Conservation (phyloP, 345 rosid genomes). For the Eucalyptus cloeziana region DNA sequence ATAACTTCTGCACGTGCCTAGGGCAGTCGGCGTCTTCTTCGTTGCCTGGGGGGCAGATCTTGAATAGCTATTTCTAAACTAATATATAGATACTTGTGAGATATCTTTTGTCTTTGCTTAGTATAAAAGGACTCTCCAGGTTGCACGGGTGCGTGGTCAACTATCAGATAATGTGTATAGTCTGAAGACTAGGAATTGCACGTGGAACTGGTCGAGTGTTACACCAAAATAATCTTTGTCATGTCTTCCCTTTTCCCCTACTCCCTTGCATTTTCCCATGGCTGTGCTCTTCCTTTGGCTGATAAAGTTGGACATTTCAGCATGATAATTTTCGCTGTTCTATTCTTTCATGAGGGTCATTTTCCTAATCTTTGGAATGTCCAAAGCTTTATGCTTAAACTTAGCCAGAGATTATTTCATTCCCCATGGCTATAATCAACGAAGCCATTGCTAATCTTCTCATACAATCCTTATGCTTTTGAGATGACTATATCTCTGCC, state of each 20-base stretch:
- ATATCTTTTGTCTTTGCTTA: background rate
- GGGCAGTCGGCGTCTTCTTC: background rate
- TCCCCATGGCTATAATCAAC: background rate
- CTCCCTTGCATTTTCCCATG: background rate
- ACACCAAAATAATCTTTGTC: background rate
- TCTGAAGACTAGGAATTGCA: background rate
- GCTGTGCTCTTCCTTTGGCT: background rate
- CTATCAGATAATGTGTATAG: background rate
- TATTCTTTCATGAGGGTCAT: background rate
- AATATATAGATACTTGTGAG: background rate
- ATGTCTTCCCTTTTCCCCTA: background rate
- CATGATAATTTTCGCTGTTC: background rate
- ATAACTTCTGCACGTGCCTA: background rate
- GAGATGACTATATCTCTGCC: background rate
- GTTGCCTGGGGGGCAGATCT: background rate
- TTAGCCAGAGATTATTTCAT: background rate
- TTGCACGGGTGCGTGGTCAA: background rate
- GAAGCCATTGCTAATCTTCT: background rate
- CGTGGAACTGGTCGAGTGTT: background rate
- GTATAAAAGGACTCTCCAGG: background rate
- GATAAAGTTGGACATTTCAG: background rate
- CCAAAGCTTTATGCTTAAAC: background rate
- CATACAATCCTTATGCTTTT: background rate
- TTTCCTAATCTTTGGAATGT: background rate
- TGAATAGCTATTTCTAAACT: background rate